Evolutionary conservation across 495 filamentous ascomycete genomes (phyloP), one percentile per base, ranked within the genome.

Genomic region (Halenospora varia): DNA sequence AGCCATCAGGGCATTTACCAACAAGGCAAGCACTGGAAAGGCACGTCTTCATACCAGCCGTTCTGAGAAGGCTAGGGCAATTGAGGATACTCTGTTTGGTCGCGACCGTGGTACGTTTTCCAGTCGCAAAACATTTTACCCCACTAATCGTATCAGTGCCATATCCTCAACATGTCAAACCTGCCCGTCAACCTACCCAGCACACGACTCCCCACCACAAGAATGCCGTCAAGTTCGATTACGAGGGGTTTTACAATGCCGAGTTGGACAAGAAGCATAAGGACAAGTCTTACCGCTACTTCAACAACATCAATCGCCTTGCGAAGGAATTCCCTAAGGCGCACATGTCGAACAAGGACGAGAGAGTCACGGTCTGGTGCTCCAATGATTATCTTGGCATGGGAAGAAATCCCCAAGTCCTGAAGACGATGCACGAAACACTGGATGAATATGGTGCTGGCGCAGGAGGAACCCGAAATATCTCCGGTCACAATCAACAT

Each of bases 281-380:
- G 78, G 95, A 98, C 79, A 97, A 96, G 77, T 96, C 90, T 39
- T 98, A 98, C 77, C 90, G 94, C 64, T 97, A 98, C 78, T 98
- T 98, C 83, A 98, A 98, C 79, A 98, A 98, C 78, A 98, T 98
- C 85, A 98, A 98, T 69, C 90, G 94, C 20, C 79, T 98, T 56
- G 94, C 95, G 55, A 87, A 95, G 75, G 90, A 97, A 60, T 98
- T 98, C 66, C 94, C 94, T 20, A 89, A 88, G 41, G 94, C 94
- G 17, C 94, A 98, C 71, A 94, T 94, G 75, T 80, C 91, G 13
- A 85, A 77, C 46, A 81, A 81, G 63, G 88, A 96, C 61, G 89
- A 96, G 60, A 82, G 83, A n/a, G 94, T 98, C 51, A 96, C 92
- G 2, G 93, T 97, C 35, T 98, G 95, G 94, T 98, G 94, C 78